Evolutionary conservation across 2,329 filamentous ascomycete species (phyloP).

Genomic region (Nemania sp.): DNA sequence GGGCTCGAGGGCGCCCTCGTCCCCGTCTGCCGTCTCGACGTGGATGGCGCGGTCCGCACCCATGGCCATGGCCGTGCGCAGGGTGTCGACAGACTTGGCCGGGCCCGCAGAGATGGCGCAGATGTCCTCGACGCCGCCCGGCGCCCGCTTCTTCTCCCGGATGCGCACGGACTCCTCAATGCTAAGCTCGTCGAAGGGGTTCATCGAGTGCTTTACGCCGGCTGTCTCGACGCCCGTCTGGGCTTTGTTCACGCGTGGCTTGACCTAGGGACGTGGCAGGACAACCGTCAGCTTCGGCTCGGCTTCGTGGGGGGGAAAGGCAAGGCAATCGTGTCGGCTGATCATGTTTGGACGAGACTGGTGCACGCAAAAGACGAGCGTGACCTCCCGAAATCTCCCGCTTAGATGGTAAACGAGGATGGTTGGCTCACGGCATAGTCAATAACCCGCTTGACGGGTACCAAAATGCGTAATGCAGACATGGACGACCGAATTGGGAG

Average conservation of each 20-base stretch:
- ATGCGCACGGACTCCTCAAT: conserved; percentile 95
- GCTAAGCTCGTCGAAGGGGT: conserved; percentile 98
- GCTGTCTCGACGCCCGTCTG: conserved; percentile 88
- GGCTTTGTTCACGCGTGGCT: conserved; percentile 70
- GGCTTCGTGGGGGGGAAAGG: background rate
- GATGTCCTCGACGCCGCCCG: conserved; percentile 84
- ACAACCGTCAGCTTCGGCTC: conserved; percentile 1
- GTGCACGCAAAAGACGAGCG: too few species aligned
- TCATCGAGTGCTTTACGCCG: conserved; percentile 96
- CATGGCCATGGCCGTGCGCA: conserved; percentile 98
- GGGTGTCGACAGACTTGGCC: conserved; percentile 81
- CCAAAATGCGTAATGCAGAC: conserved; percentile 73
- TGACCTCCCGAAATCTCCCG: too few species aligned
- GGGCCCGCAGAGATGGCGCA: conserved; percentile 88
- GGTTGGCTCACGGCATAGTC: conserved; percentile 73
- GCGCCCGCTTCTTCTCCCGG: conserved; percentile 79
- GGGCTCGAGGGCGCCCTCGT: conserved; percentile 73
- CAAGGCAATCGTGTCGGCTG: background rate
- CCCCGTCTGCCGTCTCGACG: conserved; percentile 76
- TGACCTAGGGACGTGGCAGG: conserved; percentile 55
- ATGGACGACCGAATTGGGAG: conserved; percentile 42
- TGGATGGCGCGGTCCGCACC: conserved; percentile 91
- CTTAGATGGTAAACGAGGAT: background rate
- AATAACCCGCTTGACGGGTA: conserved; percentile 83
- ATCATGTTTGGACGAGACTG: too few species aligned